Base-by-base conservation (phyloP, 495 filamentous ascomycete genomes). In the Aeminium ludgeri region DNA sequence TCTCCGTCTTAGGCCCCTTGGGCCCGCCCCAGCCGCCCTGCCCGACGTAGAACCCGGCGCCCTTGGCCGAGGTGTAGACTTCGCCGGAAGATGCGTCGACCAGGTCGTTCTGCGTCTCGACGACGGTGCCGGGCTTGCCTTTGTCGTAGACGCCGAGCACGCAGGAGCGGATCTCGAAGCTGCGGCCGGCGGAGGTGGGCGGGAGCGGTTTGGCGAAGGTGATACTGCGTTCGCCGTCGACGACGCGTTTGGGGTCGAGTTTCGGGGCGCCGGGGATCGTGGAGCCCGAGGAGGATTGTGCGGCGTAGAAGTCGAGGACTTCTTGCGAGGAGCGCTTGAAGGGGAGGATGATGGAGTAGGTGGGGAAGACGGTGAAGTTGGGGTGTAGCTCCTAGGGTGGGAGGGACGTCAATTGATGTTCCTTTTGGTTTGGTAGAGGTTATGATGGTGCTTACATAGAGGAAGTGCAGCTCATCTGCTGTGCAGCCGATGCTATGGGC, bases 131-230 rank as follows among this genome's bases (percentile, higher is more conserved):
- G 0, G 81, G 70, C 52, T 84, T 81, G 41, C 86, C 86, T 64
- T 92, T 94, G 59, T 92, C 86, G 59, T 87, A 92, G 11, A 92
- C 81, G 13, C 85, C 86, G 10, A 92, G 58, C 20, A 89, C 78
- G 59, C 82, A 86, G 48, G 66, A 74, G 40, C 80, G 70, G 31
- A 86, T 58, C 65, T 92, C 80, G 54, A 86, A 87, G 43, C 67
- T 72, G 40, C 61, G 67, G 33, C 84, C 85, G 6, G 62, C 74
- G 16, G 77, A 83, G 13, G 74, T 74, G 2, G 74, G 53, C 11
- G 86, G 86, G 6, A 92, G 68, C 5, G 74, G 76, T 61, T 86
- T 86, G 56, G 81, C 59, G 60, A 86, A 76, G 30, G 72, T 72
- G 40, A 92, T 72, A 38, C 72, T 68, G 43, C 86, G 81, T 66